Evolutionary conservation across 129 eudicot species (phyloP).

Genomic region (Pittosporum tobira): DNA sequence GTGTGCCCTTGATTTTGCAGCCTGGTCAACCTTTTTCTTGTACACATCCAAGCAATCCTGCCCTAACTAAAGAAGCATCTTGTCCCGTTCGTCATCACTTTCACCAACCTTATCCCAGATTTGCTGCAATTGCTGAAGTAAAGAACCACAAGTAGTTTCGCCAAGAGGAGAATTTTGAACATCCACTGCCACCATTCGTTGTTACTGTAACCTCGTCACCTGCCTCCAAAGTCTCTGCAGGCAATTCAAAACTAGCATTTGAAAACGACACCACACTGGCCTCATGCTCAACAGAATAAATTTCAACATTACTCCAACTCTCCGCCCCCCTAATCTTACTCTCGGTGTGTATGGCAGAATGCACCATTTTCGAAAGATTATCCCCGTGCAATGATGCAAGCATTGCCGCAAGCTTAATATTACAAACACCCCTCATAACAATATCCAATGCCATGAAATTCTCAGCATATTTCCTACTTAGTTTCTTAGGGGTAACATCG

Average conservation of each 20-base stretch:
- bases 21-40: no score
- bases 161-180: no score
- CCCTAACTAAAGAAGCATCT: no score
- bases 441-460: no score
- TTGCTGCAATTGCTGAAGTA: no score
- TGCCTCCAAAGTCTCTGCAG: conserved; percentile 70
- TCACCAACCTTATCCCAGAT: no score
- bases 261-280: conserved; percentile 47
- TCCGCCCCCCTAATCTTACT: conserved; percentile 80
- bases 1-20: no score
- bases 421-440: conserved; percentile 75
- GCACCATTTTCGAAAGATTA: conserved; percentile 82
- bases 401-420: conserved; percentile 76
- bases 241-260: conserved; percentile 56
- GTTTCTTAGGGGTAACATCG: conserved; percentile 84
- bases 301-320: conserved; percentile 51
- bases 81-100: no score
- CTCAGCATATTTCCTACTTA: conserved; percentile 68
- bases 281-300: conserved; percentile 53
- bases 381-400: conserved; percentile 77
- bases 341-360: conserved; percentile 65
- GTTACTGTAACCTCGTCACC: no score
- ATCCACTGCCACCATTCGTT: no score
- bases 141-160: no score
- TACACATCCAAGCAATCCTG: no score